Conservation (phyloP, 768 basidiomycete genomes). For the Phaeolepiota aurea region DNA sequence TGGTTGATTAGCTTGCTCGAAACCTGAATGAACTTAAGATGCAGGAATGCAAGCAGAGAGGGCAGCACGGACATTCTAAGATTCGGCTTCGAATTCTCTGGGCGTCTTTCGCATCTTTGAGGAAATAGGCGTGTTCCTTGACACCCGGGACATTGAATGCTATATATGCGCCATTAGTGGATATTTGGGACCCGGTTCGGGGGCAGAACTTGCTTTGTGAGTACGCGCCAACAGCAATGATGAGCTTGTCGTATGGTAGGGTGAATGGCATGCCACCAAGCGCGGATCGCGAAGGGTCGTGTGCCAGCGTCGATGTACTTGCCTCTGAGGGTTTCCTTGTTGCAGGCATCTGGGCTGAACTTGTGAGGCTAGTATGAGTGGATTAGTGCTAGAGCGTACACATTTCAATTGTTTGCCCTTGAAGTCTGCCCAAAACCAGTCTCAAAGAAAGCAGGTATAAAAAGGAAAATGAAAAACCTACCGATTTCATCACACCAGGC, state of each 20-base stretch:
- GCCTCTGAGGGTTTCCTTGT: conserved; percentile 29
- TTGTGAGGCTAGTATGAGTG: background rate
- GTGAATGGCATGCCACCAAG: conserved; percentile 32
- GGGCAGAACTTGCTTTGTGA: conserved; percentile 52
- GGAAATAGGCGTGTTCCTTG: conserved; percentile 74
- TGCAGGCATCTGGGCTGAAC: conserved; percentile 45
- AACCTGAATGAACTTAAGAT: conserved; percentile 31
- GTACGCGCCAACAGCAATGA: conserved; percentile 82
- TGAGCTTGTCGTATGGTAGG: conserved; percentile 69
- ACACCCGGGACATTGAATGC: conserved; percentile 70
- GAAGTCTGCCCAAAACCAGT: conserved; percentile 37
- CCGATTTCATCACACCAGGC: conserved; percentile 75
- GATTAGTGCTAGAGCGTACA: conserved; percentile 25
- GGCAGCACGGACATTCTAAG: conserved; percentile 52
- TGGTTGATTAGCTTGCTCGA: conserved; percentile 83
- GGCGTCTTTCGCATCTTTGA: conserved; percentile 76
- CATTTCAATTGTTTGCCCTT: conserved; percentile 49
- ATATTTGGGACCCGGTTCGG: background rate
- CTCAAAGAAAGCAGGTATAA: background rate
- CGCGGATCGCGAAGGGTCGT: conserved; percentile 3
- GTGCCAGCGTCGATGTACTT: background rate
- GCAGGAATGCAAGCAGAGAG: background rate
- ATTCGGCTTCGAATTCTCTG: conserved; percentile 62
- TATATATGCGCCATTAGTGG: conserved; percentile 16
- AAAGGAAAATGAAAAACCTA: conserved; percentile 12